Base-by-base conservation (phyloP, 2,329 filamentous ascomycete species). In the Ceratocystis eucalypticola region DNA sequence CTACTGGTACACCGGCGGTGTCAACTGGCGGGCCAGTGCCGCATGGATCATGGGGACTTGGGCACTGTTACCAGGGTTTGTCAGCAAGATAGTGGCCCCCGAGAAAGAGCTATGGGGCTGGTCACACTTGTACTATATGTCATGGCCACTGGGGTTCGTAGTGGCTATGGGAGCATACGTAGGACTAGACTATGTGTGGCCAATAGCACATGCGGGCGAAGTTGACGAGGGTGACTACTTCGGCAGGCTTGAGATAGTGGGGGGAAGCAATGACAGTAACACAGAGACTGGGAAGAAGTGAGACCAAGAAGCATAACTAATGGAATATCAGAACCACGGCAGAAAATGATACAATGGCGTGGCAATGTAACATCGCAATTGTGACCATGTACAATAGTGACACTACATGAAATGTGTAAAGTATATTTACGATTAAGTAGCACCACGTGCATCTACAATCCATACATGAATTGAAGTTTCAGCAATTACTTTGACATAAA, bases 41-140 rank as follows among this genome's bases (percentile, higher is more conserved):
- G 74, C 76, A 75, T 79, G 77, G 77, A 66, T 74, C 22, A 69
- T 74, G 20, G 77, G 77, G 2, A 74, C 76, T 3, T 72, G 70
- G 0, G 77, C 78, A 0, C 73, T 73, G 3, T 68, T 80, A 64
- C 77, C 78, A 0, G 78, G 78, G 5, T 79, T 79, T 67, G 70
- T 78, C 3, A 8, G 37, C 20, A 53, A 61, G n/a, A n/a, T 66
- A 2, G 66, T 73, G 10, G 72, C 71, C 45, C 71, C 71, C 0
- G 45, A 69, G 10, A 71, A 69, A 2, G 37, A 67, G n/a, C 69
- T 65, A 1, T 59, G 33, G 0, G 72, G 71, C 2, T 73, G 72
- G 72, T 72, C 72, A 20, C 69, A 71, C 25, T 67, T 73, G 0
- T 73, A 73, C 55, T 70, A 73, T 57, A 66, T 73, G 37, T 64